Evolutionary conservation across 208 protist genomes (phyloP).

Genomic region (Acanthamoeba lenticulata): DNA sequence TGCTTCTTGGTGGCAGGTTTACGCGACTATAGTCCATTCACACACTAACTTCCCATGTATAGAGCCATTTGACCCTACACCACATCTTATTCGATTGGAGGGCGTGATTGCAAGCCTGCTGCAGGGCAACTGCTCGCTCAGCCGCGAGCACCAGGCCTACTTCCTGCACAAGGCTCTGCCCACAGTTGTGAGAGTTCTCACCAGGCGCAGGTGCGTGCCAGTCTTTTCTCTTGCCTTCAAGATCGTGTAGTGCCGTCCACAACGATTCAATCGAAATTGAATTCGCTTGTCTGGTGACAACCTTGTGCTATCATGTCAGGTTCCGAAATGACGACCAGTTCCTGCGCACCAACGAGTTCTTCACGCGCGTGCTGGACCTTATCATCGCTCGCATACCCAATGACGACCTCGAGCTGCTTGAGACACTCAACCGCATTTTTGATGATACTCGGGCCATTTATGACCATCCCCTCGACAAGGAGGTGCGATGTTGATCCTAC

Average conservation of each 20-base stretch:
- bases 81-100: neutral
- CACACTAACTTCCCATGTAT: neutral
- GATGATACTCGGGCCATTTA: constrained; percentile 36
- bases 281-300: neutral
- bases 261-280: neutral
- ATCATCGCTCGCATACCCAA: neutral
- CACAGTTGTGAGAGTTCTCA: neutral
- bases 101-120: neutral
- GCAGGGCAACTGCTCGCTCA: neutral
- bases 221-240: neutral
- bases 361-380: constrained; percentile 35
- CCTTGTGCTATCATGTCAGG: neutral
- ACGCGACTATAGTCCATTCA: too few species aligned
- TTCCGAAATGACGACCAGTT: constrained; percentile 35
- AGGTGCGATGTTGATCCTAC: neutral
- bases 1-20: too few species aligned
- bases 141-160: constrained; percentile 40
- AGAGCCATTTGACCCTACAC: constrained; percentile 8
- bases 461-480: constrained; percentile 11
- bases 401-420: neutral
- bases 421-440: constrained; percentile 7
- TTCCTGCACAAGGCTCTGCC: constrained; percentile 45
- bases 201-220: neutral
- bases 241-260: neutral
- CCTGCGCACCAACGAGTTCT: constrained; percentile 45